These are phyloP conservation scores for Tricholoma hemisulphureum DNA, from an alignment of 768 basidiomycete genomes.

Conservation along the genomic window DNA sequence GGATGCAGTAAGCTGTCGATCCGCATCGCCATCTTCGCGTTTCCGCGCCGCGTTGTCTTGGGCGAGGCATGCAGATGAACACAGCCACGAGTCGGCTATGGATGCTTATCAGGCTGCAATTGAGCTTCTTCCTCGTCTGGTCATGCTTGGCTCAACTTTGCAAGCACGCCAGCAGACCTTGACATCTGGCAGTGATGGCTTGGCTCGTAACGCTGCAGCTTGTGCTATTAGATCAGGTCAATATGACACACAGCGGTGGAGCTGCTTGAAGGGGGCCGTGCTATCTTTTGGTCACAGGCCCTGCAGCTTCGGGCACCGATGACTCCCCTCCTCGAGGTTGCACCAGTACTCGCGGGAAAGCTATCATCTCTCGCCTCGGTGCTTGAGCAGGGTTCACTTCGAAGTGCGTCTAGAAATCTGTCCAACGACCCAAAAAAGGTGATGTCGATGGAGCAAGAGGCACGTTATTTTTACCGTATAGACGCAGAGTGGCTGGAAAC, in stretches of 20 bases:
- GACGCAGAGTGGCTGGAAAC: not conserved
- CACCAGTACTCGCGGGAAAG: not conserved
- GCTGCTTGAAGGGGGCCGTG: not conserved
- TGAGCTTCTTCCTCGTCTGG: not conserved
- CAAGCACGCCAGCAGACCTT: not conserved
- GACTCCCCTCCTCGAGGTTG: not conserved
- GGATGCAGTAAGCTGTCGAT: conserved; percentile 3
- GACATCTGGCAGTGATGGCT: not conserved
- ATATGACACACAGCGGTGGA: not conserved
- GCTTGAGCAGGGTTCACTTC: not conserved
- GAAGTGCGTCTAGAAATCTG: not conserved
- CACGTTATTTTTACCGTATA: not conserved
- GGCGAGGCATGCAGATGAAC: conserved; percentile 7
- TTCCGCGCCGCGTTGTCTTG: conserved; percentile 9
- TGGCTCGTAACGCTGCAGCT: not conserved
- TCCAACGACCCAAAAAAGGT: not conserved
- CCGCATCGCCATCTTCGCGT: conserved; percentile 3
- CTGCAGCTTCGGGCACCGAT: not conserved
- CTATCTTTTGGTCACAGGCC: not conserved
- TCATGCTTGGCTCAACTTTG: not conserved
- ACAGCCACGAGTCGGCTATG: not conserved
- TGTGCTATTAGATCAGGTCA: not conserved
- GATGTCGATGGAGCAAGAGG: not conserved
- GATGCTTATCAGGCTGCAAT: not conserved
- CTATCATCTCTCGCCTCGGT: not conserved